Evolutionary conservation across 495 filamentous ascomycete species (phyloP).

Genomic region (Acidomyces sp.): DNA sequence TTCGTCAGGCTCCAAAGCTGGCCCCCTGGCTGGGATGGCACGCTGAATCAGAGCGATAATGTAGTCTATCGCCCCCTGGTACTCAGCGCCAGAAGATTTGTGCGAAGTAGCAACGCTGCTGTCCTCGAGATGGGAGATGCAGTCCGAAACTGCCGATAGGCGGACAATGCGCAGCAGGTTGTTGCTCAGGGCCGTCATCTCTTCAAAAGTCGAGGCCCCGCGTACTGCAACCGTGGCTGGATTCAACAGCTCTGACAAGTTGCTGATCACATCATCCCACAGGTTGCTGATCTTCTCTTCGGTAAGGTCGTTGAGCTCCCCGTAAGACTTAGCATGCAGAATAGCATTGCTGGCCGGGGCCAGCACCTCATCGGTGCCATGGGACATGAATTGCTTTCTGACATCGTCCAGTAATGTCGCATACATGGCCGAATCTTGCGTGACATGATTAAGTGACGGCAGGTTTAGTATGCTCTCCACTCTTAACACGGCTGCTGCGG

Average conservation of each 20-base stretch:
- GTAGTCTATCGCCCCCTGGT: conserved; percentile 39
- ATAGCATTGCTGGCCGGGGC: conserved; percentile 70
- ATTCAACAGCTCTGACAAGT: conserved; percentile 52
- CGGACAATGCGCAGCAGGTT: conserved; percentile 74
- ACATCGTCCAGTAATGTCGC: conserved; percentile 79
- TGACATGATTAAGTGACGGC: conserved; percentile 75
- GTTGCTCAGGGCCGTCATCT: conserved; percentile 59
- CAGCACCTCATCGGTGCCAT: conserved; percentile 75
- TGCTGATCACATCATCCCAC: conserved; percentile 70
- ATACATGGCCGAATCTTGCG: conserved; percentile 73
- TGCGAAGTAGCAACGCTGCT: conserved; percentile 30
- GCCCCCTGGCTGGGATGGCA: conserved; percentile 44
- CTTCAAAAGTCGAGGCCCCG: conserved; percentile 44
- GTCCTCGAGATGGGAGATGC: conserved; percentile 58
- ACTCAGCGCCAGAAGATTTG: not conserved
- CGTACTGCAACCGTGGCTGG: conserved; percentile 51
- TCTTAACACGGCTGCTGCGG: conserved; percentile 70
- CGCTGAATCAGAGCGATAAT: conserved; percentile 56
- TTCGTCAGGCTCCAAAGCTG: conserved; percentile 48
- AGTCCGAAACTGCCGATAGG: conserved; percentile 67
- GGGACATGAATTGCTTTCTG: conserved; percentile 80
- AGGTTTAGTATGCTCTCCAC: conserved; percentile 81
- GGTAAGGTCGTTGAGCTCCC: conserved; percentile 73
- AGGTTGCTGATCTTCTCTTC: conserved; percentile 65
- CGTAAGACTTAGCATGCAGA: conserved; percentile 69